Evolutionary conservation across 306 rosid genomes (phyloP).

Genomic region (Neltuma alba): DNA sequence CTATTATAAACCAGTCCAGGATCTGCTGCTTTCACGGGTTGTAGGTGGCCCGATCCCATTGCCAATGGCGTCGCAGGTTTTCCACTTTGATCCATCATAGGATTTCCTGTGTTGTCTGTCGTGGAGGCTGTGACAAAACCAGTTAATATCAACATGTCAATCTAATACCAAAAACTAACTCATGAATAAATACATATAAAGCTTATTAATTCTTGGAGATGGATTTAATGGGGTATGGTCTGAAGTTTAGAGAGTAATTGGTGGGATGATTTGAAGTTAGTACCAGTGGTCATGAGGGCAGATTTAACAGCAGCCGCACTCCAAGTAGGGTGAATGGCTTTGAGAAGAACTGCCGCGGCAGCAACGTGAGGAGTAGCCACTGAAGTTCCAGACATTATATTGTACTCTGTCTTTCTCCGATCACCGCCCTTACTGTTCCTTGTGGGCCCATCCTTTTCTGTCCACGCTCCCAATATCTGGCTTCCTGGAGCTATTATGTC

Average conservation of each 20-base stretch:
- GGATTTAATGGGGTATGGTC: no score
- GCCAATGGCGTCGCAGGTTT: slow-evolving; percentile 61
- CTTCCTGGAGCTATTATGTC: slow-evolving; percentile 95
- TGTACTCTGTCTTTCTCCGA: slow-evolving; percentile 54
- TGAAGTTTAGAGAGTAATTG: no score
- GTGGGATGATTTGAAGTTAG: neutral
- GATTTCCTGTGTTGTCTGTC: slow-evolving; percentile 63
- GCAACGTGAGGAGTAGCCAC: slow-evolving; percentile 89
- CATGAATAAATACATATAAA: no score
- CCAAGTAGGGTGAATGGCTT: slow-evolving; percentile 88
- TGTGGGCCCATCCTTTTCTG: slow-evolving; percentile 68
- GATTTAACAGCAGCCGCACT: slow-evolving; percentile 82
- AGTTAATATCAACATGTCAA: no score
- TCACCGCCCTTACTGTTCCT: slow-evolving; percentile 46
- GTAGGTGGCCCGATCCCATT: slow-evolving; percentile 62
- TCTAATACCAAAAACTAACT: neutral
- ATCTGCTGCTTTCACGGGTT: slow-evolving; percentile 55
- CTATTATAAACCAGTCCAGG: neutral
- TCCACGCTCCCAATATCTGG: slow-evolving; percentile 91
- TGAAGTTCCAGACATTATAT: slow-evolving; percentile 81
- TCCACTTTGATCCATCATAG: slow-evolving; percentile 60
- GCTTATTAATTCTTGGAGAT: no score
- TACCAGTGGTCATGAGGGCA: slow-evolving; percentile 90
- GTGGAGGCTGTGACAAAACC: slow-evolving; percentile 49
- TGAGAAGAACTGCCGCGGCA: slow-evolving; percentile 72